Evolutionary conservation across 164 flowering plant genomes (phyloP).

Genomic region (Stephania yunnanensis): DNA sequence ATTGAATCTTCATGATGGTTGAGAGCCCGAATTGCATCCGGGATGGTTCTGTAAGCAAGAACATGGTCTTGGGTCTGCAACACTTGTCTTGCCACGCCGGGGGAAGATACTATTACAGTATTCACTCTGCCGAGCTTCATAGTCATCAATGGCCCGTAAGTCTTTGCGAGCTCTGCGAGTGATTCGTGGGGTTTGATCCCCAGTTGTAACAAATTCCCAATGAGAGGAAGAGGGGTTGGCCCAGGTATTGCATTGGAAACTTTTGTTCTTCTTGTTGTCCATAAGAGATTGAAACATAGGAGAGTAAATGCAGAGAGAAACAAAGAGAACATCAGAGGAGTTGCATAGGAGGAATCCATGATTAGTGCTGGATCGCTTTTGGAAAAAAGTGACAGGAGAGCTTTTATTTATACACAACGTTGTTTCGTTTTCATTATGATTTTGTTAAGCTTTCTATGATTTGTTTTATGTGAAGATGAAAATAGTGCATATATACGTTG

Average conservation of each 20-base stretch:
- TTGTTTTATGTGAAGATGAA: no score
- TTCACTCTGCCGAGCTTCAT: conserved; percentile 13
- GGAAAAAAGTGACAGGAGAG: no score
- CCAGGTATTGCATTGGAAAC: conserved; percentile 11
- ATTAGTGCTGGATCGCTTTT: no score
- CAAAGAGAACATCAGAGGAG: no score
- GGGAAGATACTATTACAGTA: conserved; percentile 5
- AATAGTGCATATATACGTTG: no score
- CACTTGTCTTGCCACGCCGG: conserved; percentile 5
- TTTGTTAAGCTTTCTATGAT: no score
- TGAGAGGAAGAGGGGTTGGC: conserved; percentile 9
- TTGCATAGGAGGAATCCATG: no score
- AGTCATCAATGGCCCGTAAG: conserved; percentile 10
- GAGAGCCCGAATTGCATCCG: neutral
- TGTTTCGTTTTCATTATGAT: no score
- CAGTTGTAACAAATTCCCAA: conserved; percentile 14
- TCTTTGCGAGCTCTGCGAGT: conserved; percentile 8
- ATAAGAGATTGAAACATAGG: neutral
- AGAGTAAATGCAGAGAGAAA: neutral
- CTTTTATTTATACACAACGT: no score
- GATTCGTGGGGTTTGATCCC: conserved; percentile 16
- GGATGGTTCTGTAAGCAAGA: neutral
- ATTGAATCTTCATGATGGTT: neutral
- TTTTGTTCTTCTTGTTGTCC: neutral
- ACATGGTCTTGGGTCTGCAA: conserved; percentile 11